A percentile compares a stretch with the other conserved stretches of the same genome.
phyloP scores from a whole-genome alignment of 495 filamentous ascomycete genomes.

The Rostrohypoxylon terebratum region DNA sequence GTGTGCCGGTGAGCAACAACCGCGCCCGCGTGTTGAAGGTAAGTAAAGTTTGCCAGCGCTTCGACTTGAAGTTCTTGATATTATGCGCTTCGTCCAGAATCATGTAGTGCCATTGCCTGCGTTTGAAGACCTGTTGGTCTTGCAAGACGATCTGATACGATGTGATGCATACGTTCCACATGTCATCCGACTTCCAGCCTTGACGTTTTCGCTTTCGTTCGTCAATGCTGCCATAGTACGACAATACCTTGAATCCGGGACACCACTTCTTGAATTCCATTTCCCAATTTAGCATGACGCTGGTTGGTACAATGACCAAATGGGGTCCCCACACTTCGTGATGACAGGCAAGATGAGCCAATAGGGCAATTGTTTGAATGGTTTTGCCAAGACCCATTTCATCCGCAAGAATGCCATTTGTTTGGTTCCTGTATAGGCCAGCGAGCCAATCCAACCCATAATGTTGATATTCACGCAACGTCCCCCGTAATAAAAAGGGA shows the following conservation, averaged over 20 bases:
- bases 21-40: slow-evolving; percentile 89
- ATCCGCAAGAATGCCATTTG: slow-evolving; percentile 98
- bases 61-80: slow-evolving; percentile 99
- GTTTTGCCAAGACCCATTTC: slow-evolving; percentile 99
- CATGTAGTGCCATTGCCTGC: slow-evolving; percentile 97
- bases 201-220: slow-evolving; percentile 90
- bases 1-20: slow-evolving; percentile 92
- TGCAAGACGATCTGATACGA: slow-evolving; percentile 96
- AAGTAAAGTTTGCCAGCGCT: slow-evolving; percentile 93
- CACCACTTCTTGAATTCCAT: slow-evolving; percentile 99
- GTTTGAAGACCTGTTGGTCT: slow-evolving; percentile 92
- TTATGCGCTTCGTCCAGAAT: slow-evolving; percentile 99
- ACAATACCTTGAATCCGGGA: slow-evolving; percentile 97
- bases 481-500: slow-evolving; percentile 90
- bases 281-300: slow-evolving; percentile 99
- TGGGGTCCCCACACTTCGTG: slow-evolving; percentile 96
- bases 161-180: slow-evolving; percentile 97
- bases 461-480: slow-evolving; percentile 95
- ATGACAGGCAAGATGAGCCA: slow-evolving; percentile 92
- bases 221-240: slow-evolving; percentile 94
- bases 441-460: slow-evolving; percentile 97
- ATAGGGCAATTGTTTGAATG: slow-evolving; percentile 95
- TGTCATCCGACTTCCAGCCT: slow-evolving; percentile 89
- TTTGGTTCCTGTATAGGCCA: slow-evolving; percentile 87
- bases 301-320: slow-evolving; percentile 95